Evolutionary conservation across 208 protist species (phyloP), one percentile per base, ranked within the genome.

Genomic region (Leishmania braziliensis): DNA sequence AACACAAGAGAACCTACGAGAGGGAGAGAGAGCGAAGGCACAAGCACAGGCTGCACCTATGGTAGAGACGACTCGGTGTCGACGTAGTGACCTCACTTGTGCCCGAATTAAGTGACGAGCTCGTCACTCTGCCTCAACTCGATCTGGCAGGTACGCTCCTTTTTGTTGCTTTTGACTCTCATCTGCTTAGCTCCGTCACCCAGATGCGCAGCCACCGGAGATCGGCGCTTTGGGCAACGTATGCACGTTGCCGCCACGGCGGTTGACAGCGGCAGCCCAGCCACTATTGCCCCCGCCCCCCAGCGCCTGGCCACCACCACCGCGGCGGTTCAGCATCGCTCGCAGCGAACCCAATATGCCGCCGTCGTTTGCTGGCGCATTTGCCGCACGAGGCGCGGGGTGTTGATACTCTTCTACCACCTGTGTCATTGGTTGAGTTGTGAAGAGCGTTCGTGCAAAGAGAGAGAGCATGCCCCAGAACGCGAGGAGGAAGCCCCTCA

Each of bases 361-460:
- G 2, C 51, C 58, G 46, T 23, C 72, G 68, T 43, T 65, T 56
- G 66, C n/a, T 74, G 74, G 50, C 5, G 66, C 39, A 62, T 65
- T 74, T 14, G 63, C 65, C 16, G 65, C 71, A 36, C 72, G 60
- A 46, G 68, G 81, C 18, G 71, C 70, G 0, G 84, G 83, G 29
- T 71, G 26, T 18, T 78, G 82, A 75, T 87, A 88, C 62, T 87
- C 83, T 29, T 95, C 85, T 14, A 91, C 71, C n/a, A 91, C 84
- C 39, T 90, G 72, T 9, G 71, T 39, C 36, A 91, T 46, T 8
- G 92, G 87, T 53, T 87, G 63, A 16, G 88, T 80, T 53, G 92
- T 91, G 66, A 97, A 87, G 26, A 97, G 66, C 0, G 88, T 95
- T n/a, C 74, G 54, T 63, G 95, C 78, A 74, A 97, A 97, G 14